These are phyloP conservation scores for Trichoderma virens DNA, from an alignment of 495 filamentous ascomycete genomes.

Conservation along the genomic window DNA sequence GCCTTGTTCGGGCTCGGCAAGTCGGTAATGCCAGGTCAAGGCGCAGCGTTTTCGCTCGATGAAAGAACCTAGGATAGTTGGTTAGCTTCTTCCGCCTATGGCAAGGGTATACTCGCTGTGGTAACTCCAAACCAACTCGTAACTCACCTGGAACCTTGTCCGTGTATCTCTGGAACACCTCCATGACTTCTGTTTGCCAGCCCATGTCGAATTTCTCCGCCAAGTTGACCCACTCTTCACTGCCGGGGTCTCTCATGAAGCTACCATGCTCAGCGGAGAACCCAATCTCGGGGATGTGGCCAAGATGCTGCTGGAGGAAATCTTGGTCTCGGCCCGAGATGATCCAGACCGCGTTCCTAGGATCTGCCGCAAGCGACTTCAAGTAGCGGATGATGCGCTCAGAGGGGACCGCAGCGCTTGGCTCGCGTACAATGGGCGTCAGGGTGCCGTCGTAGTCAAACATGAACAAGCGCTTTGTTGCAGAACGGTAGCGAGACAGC, in stretches of 20 bases:
- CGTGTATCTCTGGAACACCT: constrained; percentile 76
- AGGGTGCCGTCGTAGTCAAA: constrained; percentile 98
- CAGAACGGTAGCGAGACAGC: constrained; percentile 60
- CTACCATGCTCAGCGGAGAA: constrained; percentile 93
- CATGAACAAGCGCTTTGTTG: constrained; percentile 78
- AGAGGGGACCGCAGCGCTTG: constrained; percentile 76
- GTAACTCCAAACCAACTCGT: background rate
- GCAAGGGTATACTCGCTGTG: background rate
- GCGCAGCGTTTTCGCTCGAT: constrained; percentile 89
- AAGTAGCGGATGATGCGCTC: constrained; percentile 72
- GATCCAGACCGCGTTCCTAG: constrained; percentile 88
- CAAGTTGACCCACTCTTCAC: constrained; percentile 74
- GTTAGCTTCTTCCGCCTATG: constrained; percentile 20
- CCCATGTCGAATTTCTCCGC: constrained; percentile 76
- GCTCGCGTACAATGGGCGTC: constrained; percentile 91
- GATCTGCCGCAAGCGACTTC: constrained; percentile 68
- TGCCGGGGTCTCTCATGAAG: constrained; percentile 73
- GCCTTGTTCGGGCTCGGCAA: constrained; percentile 76
- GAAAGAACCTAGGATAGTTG: constrained; percentile 53
- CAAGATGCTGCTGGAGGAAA: constrained; percentile 81
- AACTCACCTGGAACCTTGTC: constrained; percentile 65
- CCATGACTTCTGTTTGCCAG: constrained; percentile 77
- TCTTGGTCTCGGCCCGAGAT: constrained; percentile 88
- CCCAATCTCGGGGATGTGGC: constrained; percentile 74
- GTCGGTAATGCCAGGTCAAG: constrained; percentile 94